Conservation (phyloP, 164 flowering plant genomes). For the Vitis labrusca region DNA sequence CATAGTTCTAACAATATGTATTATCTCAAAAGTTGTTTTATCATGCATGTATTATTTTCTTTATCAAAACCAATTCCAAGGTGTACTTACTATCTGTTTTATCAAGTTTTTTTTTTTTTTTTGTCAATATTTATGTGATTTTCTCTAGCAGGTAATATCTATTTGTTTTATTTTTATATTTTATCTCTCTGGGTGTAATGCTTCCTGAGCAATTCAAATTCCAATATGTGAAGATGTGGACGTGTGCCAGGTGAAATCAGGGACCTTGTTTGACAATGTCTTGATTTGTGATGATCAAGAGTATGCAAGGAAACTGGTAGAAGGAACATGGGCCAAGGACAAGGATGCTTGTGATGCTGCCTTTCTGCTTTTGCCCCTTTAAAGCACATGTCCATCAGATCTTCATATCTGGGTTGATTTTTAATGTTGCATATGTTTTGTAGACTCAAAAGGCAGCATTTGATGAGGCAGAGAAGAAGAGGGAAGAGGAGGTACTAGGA, state of each 20-base stretch:
- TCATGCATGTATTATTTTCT: too few relatives aligned
- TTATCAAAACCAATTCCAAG: too few relatives aligned
- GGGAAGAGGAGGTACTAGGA: constrained; percentile 69
- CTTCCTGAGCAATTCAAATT: not conserved
- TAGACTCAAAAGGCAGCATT: constrained; percentile 95
- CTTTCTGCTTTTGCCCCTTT: not conserved
- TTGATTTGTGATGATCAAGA: constrained; percentile 76
- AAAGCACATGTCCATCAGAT: too few relatives aligned
- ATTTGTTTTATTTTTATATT: not conserved
- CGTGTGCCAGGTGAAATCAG: constrained; percentile 77
- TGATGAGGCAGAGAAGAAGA: constrained; percentile 89
- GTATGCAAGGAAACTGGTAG: constrained; percentile 83
- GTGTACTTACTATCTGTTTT: too few relatives aligned
- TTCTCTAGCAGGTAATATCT: constrained; percentile 76
- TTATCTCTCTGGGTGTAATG: not conserved
- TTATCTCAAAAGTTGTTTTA: too few relatives aligned
- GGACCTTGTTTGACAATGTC: constrained; percentile 89
- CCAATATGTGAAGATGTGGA: not conserved
- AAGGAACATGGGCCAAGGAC: constrained; percentile 89
- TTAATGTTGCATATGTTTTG: constrained; percentile 1
- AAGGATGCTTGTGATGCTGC: constrained; percentile 54
- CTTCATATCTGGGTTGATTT: too few relatives aligned
- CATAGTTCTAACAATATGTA: too few relatives aligned
- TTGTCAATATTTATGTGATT: too few relatives aligned
- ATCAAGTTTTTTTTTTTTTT: too few relatives aligned